Conservation (phyloP, 2,329 filamentous ascomycete genomes). For the Penicillium brevicompactum region DNA sequence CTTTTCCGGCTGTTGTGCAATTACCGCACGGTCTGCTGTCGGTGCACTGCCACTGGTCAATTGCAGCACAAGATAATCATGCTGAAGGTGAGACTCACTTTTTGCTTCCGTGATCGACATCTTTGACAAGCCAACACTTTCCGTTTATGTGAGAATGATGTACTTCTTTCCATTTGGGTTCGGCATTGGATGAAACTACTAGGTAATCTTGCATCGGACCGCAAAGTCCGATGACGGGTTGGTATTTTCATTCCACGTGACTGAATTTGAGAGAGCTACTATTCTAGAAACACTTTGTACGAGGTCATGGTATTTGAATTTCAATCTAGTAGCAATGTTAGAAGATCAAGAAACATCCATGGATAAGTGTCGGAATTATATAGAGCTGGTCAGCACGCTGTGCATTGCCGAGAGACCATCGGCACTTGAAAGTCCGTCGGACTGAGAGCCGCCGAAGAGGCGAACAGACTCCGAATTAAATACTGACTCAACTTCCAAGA, state of each 20-base stretch:
- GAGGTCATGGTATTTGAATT: not conserved
- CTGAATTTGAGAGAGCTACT: not conserved
- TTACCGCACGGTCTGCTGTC: constrained; percentile 14
- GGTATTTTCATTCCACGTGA: constrained; percentile 4
- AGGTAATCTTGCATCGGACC: not conserved
- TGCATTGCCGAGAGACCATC: constrained; percentile 2
- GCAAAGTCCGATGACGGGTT: not conserved
- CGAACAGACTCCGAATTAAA: not conserved
- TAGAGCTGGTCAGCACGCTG: not conserved
- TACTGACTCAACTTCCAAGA: not conserved
- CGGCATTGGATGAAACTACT: not conserved
- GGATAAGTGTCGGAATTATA: not conserved
- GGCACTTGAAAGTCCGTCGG: constrained; percentile 3
- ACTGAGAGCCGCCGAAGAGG: not conserved
- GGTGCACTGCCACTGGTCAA: constrained; percentile 6
- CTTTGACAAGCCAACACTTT: constrained; percentile 13
- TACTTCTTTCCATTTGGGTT: constrained; percentile 5
- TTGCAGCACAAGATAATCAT: not conserved
- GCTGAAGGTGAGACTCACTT: not conserved
- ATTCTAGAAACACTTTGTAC: not conserved
- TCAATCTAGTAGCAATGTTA: not conserved
- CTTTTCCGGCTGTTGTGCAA: constrained; percentile 10
- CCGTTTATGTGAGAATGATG: not conserved
- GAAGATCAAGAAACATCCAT: not conserved
- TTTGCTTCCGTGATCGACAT: constrained; percentile 17